A percentile compares a stretch with the other conserved stretches of the same genome.
Evolutionary conservation across 2,329 filamentous ascomycete species (phyloP).

Genomic region (Apiospora malaysiana): DNA sequence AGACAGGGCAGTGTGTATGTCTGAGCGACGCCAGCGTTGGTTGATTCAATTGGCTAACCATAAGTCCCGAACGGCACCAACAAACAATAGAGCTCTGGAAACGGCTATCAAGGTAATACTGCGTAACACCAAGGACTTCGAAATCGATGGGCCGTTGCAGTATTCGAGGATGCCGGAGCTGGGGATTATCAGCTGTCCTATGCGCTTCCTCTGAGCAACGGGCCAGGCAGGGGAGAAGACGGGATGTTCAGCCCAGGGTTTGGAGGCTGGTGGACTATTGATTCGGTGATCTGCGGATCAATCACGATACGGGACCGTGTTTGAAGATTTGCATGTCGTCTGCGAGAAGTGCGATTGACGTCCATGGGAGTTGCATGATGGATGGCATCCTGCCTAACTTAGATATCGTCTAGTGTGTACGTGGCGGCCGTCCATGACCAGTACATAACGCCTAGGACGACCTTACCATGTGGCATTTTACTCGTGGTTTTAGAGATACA

Average conservation of each 20-base stretch:
- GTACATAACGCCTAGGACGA: neutral
- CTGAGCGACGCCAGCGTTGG: neutral
- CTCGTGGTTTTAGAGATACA: neutral
- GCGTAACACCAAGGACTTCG: conserved; percentile 28
- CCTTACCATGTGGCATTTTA: neutral
- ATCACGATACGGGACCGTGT: neutral
- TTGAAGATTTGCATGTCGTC: neutral
- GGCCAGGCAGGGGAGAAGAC: neutral
- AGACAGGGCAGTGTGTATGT: neutral
- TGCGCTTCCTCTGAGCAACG: conserved; percentile 21
- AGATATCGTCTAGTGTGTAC: neutral
- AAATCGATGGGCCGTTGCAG: conserved; percentile 28
- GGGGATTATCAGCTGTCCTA: conserved; percentile 31
- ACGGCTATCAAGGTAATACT: conserved; percentile 27
- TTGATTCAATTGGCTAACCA: neutral
- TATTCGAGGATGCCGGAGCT: conserved; percentile 33
- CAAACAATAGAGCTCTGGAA: conserved; percentile 22
- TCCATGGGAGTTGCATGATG: too few relatives aligned
- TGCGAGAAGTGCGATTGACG: neutral
- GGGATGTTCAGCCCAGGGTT: neutral
- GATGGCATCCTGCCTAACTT: too few relatives aligned
- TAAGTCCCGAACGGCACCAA: neutral
- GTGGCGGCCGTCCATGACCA: neutral
- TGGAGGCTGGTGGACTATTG: neutral
- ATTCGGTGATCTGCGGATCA: neutral